phyloP scores from a whole-genome alignment of 768 basidiomycete genomes.

The Mycena galericulata region DNA sequence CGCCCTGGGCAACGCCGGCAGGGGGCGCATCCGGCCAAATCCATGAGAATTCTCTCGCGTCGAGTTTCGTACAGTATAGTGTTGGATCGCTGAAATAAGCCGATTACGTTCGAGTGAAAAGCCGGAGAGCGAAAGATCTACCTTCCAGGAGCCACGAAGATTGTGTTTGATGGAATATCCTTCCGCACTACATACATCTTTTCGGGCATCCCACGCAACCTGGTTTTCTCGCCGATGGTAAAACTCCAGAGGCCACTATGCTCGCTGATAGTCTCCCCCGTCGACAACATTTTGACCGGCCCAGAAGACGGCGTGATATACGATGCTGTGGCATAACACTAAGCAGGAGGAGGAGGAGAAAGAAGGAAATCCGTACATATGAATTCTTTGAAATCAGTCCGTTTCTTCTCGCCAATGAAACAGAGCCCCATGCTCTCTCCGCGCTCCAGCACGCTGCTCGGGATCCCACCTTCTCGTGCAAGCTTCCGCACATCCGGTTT shows the following conservation, averaged over 20 bases:
- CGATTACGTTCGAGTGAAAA: neutral
- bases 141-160: conserved; percentile 84
- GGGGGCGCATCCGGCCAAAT: conserved; percentile 79
- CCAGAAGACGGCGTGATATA: conserved; percentile 83
- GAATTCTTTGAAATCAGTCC: conserved; percentile 34
- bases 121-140: conserved; percentile 41
- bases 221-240: conserved; percentile 87
- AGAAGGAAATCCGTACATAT: conserved; percentile 60
- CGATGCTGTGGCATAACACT: conserved; percentile 65
- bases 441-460: conserved; percentile 70
- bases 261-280: conserved; percentile 64
- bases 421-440: conserved; percentile 95
- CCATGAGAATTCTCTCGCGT: conserved; percentile 73
- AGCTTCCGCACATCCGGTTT: conserved; percentile 83
- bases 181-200: conserved; percentile 84
- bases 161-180: conserved; percentile 67
- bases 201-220: conserved; percentile 68
- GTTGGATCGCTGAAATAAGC: conserved; percentile 66
- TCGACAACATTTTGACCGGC: conserved; percentile 68
- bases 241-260: conserved; percentile 88
- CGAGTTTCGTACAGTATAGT: conserved; percentile 57
- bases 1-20: conserved; percentile 57
- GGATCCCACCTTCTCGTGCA: conserved; percentile 70
- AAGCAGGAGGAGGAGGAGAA: neutral
- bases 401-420: conserved; percentile 84